These are phyloP conservation scores for Hortiboletus campestris DNA, from an alignment of 768 basidiomycete genomes.

Conservation along the genomic window DNA sequence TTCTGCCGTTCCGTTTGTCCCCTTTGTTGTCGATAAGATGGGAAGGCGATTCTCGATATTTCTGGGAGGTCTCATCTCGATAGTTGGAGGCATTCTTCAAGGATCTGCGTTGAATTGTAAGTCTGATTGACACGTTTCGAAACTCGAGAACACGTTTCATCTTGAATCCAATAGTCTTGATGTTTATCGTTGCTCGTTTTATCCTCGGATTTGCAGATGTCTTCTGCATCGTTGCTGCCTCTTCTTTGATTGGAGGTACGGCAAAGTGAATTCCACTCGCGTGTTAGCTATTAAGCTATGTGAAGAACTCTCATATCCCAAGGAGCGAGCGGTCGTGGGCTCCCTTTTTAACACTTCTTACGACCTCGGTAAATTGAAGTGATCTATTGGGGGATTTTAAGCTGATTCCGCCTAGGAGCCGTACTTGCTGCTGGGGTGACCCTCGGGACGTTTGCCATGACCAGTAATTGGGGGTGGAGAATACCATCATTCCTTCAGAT, in stretches of 20 bases:
- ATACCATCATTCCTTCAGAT: constrained; percentile 46
- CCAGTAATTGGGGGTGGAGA: background rate
- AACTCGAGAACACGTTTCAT: too few species aligned
- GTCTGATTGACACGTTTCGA: background rate
- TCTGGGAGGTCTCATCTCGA: constrained; percentile 5
- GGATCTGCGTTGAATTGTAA: constrained; percentile 15
- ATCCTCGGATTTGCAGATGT: constrained; percentile 12
- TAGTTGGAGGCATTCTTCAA: constrained; percentile 16
- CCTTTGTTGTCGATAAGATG: constrained; percentile 6
- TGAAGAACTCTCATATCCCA: constrained; percentile 18
- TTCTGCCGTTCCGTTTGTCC: constrained; percentile 44
- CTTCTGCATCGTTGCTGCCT: constrained; percentile 15
- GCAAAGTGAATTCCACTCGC: too few species aligned
- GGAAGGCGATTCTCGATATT: constrained; percentile 20
- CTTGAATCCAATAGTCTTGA: constrained; percentile 2
- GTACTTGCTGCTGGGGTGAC: constrained; percentile 48
- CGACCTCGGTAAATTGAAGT: constrained; percentile 1
- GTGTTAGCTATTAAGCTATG: too few species aligned
- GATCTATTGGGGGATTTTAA: background rate
- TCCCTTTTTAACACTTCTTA: background rate
- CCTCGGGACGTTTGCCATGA: constrained; percentile 24
- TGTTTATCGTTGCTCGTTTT: constrained; percentile 17
- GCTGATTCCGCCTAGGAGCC: constrained; percentile 1
- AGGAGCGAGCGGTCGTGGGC: background rate
- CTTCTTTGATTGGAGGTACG: background rate